Conservation (phyloP, 192 early-diverging fungal species). For the Podochytrium sp. region DNA sequence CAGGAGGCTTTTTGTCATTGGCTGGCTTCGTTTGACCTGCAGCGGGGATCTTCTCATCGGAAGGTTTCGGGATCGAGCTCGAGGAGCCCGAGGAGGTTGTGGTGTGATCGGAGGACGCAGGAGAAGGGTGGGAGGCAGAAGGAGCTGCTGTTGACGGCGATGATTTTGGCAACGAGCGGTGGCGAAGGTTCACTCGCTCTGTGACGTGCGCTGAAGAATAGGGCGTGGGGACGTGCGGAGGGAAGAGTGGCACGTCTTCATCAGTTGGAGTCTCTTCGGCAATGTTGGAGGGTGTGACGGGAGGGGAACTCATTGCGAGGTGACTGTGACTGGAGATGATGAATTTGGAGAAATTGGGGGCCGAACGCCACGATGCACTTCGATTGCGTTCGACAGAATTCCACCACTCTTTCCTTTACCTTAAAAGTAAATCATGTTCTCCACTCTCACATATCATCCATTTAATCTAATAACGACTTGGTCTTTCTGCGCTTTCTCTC, state of each 20-base stretch:
- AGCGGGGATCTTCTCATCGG: not conserved
- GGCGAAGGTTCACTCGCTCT: conserved; percentile 16
- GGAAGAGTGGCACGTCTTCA: not conserved
- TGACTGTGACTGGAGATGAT: not conserved
- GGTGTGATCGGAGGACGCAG: not conserved
- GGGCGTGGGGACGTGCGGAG: conserved; percentile 4
- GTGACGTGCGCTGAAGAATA: not conserved
- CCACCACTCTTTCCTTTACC: too few species aligned
- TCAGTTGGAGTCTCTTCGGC: not conserved
- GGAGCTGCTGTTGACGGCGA: not conserved
- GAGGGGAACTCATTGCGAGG: not conserved
- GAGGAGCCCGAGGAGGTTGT: not conserved
- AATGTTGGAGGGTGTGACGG: not conserved
- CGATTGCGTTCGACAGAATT: too few species aligned
- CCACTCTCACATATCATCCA: too few species aligned
- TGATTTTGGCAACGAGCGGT: conserved; percentile 9
- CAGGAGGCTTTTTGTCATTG: not conserved
- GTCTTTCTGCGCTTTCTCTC: too few species aligned
- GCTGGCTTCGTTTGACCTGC: not conserved
- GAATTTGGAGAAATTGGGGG: not conserved
- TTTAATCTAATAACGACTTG: too few species aligned
- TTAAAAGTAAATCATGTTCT: too few species aligned
- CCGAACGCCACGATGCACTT: too few species aligned
- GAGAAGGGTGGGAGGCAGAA: not conserved
- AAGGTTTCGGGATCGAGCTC: not conserved